Conservation (phyloP, 345 rosid genomes). For the Zanthoxylum bungeanum region DNA sequence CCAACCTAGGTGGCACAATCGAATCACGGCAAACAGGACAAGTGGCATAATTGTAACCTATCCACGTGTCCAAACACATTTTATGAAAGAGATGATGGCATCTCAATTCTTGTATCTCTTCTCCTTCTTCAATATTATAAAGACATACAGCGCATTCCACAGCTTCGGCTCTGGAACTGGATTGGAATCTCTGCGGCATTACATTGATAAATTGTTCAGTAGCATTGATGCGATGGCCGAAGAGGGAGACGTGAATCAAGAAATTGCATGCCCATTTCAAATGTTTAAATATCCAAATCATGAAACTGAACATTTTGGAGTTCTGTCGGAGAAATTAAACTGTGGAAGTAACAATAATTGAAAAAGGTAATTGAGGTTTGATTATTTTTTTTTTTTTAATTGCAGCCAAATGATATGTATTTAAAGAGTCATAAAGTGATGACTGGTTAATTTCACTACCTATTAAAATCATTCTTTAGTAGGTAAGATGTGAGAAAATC, state of each 20-base stretch:
- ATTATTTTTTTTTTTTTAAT: not conserved
- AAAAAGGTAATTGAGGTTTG: too few species aligned
- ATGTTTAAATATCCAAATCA: not conserved
- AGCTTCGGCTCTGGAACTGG: not conserved
- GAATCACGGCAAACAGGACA: slow-evolving; percentile 42
- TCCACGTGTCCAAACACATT: slow-evolving; percentile 35
- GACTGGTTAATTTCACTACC: not conserved
- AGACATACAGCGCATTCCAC: slow-evolving; percentile 28
- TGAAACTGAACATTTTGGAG: not conserved
- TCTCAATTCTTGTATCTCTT: slow-evolving; percentile 24
- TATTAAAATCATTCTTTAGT: not conserved
- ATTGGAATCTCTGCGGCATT: not conserved
- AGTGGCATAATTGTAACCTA: slow-evolving; percentile 5
- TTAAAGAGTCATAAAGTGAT: not conserved
- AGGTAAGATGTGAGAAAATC: not conserved
- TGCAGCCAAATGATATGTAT: not conserved
- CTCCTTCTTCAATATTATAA: slow-evolving; percentile 22
- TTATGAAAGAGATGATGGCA: slow-evolving; percentile 40
- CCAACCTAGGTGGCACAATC: not conserved
- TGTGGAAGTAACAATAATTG: too few species aligned
- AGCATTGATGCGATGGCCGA: not conserved
- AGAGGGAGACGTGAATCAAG: not conserved
- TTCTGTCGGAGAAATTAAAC: not conserved
- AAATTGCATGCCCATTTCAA: slow-evolving; percentile 2
- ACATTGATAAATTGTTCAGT: not conserved